Conservation (phyloP, 192 early-diverging fungal species). For the Backusella liffmaniae region DNA sequence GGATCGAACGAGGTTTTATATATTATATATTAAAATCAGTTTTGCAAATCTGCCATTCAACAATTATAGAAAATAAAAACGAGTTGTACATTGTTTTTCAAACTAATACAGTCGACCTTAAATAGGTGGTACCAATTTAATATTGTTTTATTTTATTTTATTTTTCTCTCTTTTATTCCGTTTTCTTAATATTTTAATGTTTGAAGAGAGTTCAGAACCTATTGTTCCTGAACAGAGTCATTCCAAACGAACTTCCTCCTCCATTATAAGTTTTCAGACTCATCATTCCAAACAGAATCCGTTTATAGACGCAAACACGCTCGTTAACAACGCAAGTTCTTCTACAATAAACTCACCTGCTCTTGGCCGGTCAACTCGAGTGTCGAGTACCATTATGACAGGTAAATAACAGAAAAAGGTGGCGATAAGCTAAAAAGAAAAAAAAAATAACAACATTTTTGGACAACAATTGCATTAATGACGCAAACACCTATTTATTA, state of each 20-base stretch:
- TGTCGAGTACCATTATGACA: constrained; percentile 7
- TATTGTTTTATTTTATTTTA: background rate
- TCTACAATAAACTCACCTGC: background rate
- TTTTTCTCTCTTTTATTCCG: background rate
- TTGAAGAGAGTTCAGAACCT: constrained; percentile 8
- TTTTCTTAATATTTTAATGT: background rate
- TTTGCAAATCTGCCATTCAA: background rate
- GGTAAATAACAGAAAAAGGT: background rate
- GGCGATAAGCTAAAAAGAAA: background rate
- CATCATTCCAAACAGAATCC: constrained; percentile 1
- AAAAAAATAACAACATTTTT: background rate
- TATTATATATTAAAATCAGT: background rate
- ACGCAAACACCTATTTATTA: background rate
- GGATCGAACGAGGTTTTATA: background rate
- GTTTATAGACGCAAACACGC: background rate
- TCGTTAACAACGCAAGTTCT: constrained; percentile 3
- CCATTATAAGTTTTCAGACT: constrained; percentile 1
- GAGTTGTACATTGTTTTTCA: background rate
- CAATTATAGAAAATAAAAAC: constrained; percentile 2
- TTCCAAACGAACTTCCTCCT: background rate
- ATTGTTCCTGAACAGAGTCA: background rate
- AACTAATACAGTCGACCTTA: background rate
- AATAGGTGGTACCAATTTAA: background rate
- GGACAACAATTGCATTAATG: constrained; percentile 11
- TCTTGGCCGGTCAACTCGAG: background rate